Evolutionary conservation across 192 early-diverging fungal genomes (phyloP).

Genomic region (Dissophora globulifera): DNA sequence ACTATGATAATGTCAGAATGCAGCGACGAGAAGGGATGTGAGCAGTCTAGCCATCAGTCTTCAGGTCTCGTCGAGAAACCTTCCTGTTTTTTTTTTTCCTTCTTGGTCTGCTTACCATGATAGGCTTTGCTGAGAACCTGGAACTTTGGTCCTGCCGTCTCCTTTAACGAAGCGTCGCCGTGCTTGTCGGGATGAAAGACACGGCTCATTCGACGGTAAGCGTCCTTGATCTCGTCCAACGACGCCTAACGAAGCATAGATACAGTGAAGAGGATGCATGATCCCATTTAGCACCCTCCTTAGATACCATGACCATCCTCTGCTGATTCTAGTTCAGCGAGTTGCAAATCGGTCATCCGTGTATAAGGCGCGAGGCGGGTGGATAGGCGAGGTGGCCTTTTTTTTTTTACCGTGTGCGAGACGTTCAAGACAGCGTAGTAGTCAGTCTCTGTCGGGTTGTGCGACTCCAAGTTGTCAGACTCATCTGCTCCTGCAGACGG

Average conservation of each 20-base stretch:
- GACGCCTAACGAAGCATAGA: conserved; percentile 55
- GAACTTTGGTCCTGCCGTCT: conserved; percentile 75
- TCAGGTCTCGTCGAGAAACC: too few relatives aligned
- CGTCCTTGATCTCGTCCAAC: conserved; percentile 73
- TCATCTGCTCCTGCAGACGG: neutral
- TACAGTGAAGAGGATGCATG: neutral
- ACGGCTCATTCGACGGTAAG: conserved; percentile 73
- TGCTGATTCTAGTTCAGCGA: too few relatives aligned
- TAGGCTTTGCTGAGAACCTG: conserved; percentile 76
- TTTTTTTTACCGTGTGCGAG: conserved; percentile 63
- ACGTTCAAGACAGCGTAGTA: conserved; percentile 76
- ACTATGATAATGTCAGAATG: too few relatives aligned
- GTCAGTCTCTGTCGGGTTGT: conserved; percentile 55
- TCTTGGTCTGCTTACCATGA: conserved; percentile 61
- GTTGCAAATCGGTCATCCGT: too few relatives aligned
- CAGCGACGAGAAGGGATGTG: too few relatives aligned
- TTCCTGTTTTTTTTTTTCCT: too few relatives aligned
- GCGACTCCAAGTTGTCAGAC: conserved; percentile 8
- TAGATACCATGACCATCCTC: too few relatives aligned
- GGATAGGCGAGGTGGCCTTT: too few relatives aligned
- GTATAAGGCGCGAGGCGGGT: too few relatives aligned
- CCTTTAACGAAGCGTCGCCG: conserved; percentile 59
- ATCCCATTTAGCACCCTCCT: neutral
- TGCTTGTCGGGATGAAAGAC: conserved; percentile 86
- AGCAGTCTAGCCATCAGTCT: too few relatives aligned